Evolutionary conservation across 129 eudicot genomes (phyloP), one percentile per base, ranked within the genome.

Genomic region (Heracleum sosnowskyi): DNA sequence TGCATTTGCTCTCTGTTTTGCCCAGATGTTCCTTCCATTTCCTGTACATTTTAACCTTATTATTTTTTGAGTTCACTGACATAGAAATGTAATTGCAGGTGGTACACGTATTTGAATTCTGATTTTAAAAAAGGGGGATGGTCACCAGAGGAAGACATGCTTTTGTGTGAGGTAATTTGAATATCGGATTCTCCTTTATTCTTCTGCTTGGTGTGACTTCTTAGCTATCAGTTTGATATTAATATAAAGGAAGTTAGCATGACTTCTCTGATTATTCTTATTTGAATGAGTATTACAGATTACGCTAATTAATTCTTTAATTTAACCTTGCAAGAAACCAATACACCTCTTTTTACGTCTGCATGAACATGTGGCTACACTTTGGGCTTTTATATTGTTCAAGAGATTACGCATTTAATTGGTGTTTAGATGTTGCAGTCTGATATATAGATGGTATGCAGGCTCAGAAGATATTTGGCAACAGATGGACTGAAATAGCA

Each of bases 401-500:
- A 72, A n/a, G 33, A 39, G 18, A 12, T 7, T 72, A 72, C 36
- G 16, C 46, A 45, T 29, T 42, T 15, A 46, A 34, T 7, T 33
- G 41, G 1, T 20, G 5, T 12, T 11, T 55, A 35, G 24, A 34
- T 75, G 69, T 80, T 41, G 79, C 62, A 22, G 53, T 79, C 83
- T 84, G 79, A 83, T 79, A 80, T 81, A 35, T 73, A 46, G 77
- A 74, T 73, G 40, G 73, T 75, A 37, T 83, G 86, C 96, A 94
- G 98, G 98, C 98, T 40, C 98, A 94, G 68, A 91, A 91, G 89
- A 85, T 86, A 45, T 94, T 91, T 87, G 98, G 98, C 60, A 94
- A 94, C 86, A 86, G 97, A 84, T 94, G 98, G 98, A 94, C 98
- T 60, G 98, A 91, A 77, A 94, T 94, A 76, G 98, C 98, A 55